Percentiles rank a stretch among this genome's conserved stretches.
Conservation (phyloP, 176 grass and related monocot species). For the Aegilops umbellulata region DNA sequence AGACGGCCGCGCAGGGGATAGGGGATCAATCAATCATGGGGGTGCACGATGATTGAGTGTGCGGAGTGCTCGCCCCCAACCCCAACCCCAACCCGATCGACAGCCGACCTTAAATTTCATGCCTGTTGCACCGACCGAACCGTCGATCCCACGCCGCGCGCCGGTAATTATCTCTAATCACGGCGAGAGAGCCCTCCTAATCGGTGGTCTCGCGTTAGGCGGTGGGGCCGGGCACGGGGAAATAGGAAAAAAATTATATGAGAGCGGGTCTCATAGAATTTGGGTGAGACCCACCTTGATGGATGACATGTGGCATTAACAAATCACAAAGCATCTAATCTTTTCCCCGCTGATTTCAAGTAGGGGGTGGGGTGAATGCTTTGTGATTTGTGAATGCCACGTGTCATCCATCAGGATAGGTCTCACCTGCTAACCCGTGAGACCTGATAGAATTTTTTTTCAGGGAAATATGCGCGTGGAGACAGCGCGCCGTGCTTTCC, state of each 20-base stretch:
- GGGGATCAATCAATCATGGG: neutral
- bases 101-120: conserved; percentile 2
- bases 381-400: no score
- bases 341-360: no score
- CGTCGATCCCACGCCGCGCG: neutral
- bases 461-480: neutral
- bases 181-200: neutral
- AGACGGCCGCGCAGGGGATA: neutral
- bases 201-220: neutral
- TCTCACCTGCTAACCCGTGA: no score
- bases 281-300: no score
- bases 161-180: neutral
- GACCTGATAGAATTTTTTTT: no score
- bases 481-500: neutral
- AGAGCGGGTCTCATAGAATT: no score
- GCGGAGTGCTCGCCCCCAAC: neutral
- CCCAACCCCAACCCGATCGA: neutral
- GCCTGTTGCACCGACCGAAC: neutral
- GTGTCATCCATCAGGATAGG: no score
- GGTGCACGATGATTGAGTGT: neutral
- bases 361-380: no score
- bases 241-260: no score
- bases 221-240: neutral
- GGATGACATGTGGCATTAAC: no score
- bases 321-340: no score